A percentile compares a stretch with the other conserved stretches of the same genome.
These are phyloP conservation scores for Celoporthe dispersa DNA, from an alignment of 2,329 filamentous ascomycete species.

Conservation along the genomic window DNA sequence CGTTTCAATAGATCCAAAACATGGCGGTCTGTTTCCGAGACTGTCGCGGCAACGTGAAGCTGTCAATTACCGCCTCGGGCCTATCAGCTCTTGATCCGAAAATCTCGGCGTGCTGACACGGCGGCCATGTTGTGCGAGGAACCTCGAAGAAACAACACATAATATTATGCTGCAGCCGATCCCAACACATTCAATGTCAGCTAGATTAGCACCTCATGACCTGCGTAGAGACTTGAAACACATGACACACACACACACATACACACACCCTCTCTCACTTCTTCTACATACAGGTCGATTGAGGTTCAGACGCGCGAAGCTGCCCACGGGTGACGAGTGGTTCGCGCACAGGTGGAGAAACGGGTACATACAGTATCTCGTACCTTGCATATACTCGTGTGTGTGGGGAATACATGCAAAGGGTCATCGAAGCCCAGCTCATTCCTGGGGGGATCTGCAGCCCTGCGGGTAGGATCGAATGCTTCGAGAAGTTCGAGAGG, in stretches of 20 bases:
- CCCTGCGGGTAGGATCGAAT: neutral
- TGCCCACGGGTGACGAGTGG: neutral
- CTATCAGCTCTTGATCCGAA: conserved; percentile 2
- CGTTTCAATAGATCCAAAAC: conserved; percentile 4
- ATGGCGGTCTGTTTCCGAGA: conserved; percentile 4
- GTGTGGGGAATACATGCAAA: neutral
- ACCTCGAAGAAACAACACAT: neutral
- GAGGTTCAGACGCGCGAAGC: neutral
- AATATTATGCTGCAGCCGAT: neutral
- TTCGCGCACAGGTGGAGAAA: conserved; percentile 6
- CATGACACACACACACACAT: neutral
- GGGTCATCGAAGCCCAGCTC: too few relatives aligned
- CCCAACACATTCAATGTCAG: neutral
- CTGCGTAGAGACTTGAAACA: neutral
- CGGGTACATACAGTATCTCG: neutral
- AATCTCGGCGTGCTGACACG: conserved; percentile 2
- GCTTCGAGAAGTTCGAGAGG: neutral
- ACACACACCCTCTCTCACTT: neutral
- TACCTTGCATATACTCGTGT: conserved; percentile 23
- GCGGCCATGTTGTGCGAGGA: neutral
- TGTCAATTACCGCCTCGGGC: conserved; percentile 11
- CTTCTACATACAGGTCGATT: neutral
- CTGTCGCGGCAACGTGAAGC: neutral
- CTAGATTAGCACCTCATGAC: neutral
- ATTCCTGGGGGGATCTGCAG: neutral